Evolutionary conservation across 2,329 filamentous ascomycete species (phyloP).

Genomic region (Pleomassaria siparia): DNA sequence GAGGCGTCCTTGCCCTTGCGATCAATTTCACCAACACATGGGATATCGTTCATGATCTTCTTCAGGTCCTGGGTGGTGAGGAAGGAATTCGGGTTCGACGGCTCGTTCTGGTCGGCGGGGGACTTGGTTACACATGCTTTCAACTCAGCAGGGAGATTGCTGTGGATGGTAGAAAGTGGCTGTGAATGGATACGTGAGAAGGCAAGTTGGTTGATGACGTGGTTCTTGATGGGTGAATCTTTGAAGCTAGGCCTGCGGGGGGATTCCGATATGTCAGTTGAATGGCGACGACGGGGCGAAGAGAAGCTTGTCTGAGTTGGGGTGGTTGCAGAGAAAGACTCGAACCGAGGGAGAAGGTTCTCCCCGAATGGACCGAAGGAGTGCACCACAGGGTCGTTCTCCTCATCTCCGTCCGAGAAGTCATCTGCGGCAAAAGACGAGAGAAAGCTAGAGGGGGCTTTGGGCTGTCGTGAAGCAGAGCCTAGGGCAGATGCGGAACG

Average conservation of each 20-base stretch:
- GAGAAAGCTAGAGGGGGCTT: slow-evolving; percentile 24
- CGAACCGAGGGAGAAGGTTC: slow-evolving; percentile 79
- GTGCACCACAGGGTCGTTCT: slow-evolving; percentile 90
- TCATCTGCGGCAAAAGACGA: slow-evolving; percentile 55
- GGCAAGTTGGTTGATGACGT: slow-evolving; percentile 92
- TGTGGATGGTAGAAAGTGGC: slow-evolving; percentile 84
- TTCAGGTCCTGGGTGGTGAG: slow-evolving; percentile 58
- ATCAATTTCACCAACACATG: slow-evolving; percentile 83
- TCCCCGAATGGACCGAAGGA: slow-evolving; percentile 90
- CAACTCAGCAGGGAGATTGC: slow-evolving; percentile 72
- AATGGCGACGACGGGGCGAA: slow-evolving; percentile 29
- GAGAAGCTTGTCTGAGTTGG: slow-evolving; percentile 50
- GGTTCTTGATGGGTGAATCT: slow-evolving; percentile 66
- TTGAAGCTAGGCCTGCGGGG: slow-evolving; percentile 35
- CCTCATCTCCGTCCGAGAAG: slow-evolving; percentile 75
- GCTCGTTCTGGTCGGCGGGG: slow-evolving; percentile 21
- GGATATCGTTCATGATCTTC: slow-evolving; percentile 69
- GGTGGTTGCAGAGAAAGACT: slow-evolving; percentile 70
- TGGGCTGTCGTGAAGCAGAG: slow-evolving; percentile 15
- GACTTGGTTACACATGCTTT: slow-evolving; percentile 37
- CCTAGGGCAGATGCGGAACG: slow-evolving; percentile 23
- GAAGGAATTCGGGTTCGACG: slow-evolving; percentile 26
- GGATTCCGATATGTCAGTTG: slow-evolving; percentile 32
- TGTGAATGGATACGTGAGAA: slow-evolving; percentile 92
- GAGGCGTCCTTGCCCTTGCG: slow-evolving; percentile 95